These are phyloP conservation scores for Allomyces javanicus DNA, from an alignment of 192 early-diverging fungal species.

Conservation along the genomic window DNA sequence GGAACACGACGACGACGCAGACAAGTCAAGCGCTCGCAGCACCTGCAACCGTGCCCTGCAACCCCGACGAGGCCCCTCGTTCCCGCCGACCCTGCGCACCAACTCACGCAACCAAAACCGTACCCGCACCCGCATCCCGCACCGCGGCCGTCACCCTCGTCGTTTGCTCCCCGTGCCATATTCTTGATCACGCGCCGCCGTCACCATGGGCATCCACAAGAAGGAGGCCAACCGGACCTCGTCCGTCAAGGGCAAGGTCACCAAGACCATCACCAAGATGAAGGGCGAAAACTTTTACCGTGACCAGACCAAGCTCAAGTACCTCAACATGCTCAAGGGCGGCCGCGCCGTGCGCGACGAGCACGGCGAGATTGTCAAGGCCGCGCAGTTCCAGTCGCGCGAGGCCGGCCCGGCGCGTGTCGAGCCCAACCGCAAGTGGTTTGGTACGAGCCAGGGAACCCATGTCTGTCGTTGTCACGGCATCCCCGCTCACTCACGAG, in stretches of 20 bases:
- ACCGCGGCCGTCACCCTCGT: too few relatives aligned
- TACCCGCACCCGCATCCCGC: too few relatives aligned
- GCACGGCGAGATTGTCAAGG: constrained; percentile 80
- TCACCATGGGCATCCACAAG: neutral
- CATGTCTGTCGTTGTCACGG: neutral
- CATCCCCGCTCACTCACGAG: neutral
- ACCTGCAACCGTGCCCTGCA: too few relatives aligned
- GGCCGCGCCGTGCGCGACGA: constrained; percentile 63
- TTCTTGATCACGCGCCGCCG: too few relatives aligned
- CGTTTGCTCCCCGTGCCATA: too few relatives aligned
- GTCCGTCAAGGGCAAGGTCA: constrained; percentile 1
- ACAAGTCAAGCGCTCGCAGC: too few relatives aligned
- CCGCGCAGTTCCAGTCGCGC: constrained; percentile 66
- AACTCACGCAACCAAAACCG: too few relatives aligned
- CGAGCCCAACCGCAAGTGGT: constrained; percentile 90
- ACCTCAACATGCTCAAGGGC: constrained; percentile 82
- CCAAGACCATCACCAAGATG: constrained; percentile 8
- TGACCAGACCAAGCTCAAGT: constrained; percentile 82
- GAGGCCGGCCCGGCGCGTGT: constrained; percentile 61
- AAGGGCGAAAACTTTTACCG: constrained; percentile 99
- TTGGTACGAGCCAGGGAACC: constrained; percentile 34
- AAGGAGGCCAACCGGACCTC: neutral
- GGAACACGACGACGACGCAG: too few relatives aligned
- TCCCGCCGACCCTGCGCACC: too few relatives aligned
- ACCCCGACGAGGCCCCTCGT: too few relatives aligned